Conservation (phyloP, 2,329 filamentous ascomycete species). For the Penicillium italicum region DNA sequence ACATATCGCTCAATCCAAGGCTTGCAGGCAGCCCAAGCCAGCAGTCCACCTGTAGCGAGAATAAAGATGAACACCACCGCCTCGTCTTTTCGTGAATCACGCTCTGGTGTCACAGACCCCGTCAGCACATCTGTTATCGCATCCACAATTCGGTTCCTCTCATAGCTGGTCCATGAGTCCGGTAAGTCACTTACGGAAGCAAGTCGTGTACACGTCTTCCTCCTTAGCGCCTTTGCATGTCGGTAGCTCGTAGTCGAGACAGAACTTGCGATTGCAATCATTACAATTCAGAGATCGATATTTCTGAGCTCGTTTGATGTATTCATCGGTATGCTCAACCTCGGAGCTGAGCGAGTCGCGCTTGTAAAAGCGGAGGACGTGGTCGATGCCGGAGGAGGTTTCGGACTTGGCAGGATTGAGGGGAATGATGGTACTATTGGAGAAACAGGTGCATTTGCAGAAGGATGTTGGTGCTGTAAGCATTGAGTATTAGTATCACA, state of each 20-base stretch:
- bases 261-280: slow-evolving; percentile 67
- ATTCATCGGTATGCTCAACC: slow-evolving; percentile 3
- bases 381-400: slow-evolving; percentile 18
- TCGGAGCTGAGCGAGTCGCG: slow-evolving; percentile 18
- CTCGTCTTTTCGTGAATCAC: slow-evolving; percentile 65
- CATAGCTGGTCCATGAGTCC: not conserved
- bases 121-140: not conserved
- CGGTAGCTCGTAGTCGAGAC: slow-evolving; percentile 58
- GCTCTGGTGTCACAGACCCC: slow-evolving; percentile 42
- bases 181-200: slow-evolving; percentile 52
- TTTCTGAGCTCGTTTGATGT: slow-evolving; percentile 30
- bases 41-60: slow-evolving; percentile 57
- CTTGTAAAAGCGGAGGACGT: slow-evolving; percentile 21
- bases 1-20: slow-evolving; percentile 58
- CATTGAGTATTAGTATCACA: not conserved
- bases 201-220: slow-evolving; percentile 63
- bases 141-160: not conserved
- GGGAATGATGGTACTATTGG: slow-evolving; percentile 65
- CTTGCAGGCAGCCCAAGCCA: slow-evolving; percentile 58
- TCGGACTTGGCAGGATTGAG: slow-evolving; percentile 47
- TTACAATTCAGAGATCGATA: slow-evolving; percentile 54
- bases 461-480: slow-evolving; percentile 54
- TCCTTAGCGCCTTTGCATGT: slow-evolving; percentile 61
- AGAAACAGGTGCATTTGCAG: slow-evolving; percentile 69
- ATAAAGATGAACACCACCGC: slow-evolving; percentile 65